These are phyloP conservation scores for Gardenia jasminoides DNA, from an alignment of 257 asterid genomes.

Conservation along the genomic window DNA sequence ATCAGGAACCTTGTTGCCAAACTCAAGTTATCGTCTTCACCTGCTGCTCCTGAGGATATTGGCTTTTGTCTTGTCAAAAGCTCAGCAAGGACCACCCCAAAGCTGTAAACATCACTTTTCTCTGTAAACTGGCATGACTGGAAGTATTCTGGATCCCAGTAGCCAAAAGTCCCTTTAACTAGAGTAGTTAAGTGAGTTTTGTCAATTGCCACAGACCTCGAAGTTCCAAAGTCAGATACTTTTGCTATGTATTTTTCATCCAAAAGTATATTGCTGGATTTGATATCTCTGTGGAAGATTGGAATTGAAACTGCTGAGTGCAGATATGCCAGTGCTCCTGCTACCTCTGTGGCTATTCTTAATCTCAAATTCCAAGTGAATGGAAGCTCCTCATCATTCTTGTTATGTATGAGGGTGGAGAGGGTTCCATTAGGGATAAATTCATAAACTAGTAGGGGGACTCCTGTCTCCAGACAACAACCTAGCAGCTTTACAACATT, in stretches of 20 bases:
- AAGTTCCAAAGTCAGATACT: constrained; percentile 20
- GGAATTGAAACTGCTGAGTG: constrained; percentile 15
- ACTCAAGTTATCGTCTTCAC: neutral
- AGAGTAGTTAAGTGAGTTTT: constrained; percentile 12
- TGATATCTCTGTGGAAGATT: constrained; percentile 14
- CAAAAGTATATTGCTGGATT: constrained; percentile 13
- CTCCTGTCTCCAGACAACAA: constrained; percentile 14
- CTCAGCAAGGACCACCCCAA: constrained; percentile 18
- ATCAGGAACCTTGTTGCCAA: constrained; percentile 5
- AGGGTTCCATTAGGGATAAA: constrained; percentile 16
- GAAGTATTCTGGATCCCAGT: constrained; percentile 17
- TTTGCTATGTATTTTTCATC: constrained; percentile 9
- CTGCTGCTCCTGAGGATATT: neutral
- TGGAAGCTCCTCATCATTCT: too few species aligned
- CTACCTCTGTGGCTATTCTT: too few species aligned
- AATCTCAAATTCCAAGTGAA: too few species aligned
- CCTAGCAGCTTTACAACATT: constrained; percentile 14
- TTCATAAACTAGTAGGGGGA: constrained; percentile 12
- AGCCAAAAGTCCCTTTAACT: constrained; percentile 15
- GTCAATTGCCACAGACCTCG: constrained; percentile 13
- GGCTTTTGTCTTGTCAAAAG: constrained; percentile 19
- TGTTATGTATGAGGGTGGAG: neutral
- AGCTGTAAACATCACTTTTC: constrained; percentile 18
- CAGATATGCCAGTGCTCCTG: constrained; percentile 10
- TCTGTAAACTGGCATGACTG: constrained; percentile 15